These are phyloP conservation scores for Termitomyces heimii DNA, from an alignment of 768 basidiomycete species.

Conservation along the genomic window DNA sequence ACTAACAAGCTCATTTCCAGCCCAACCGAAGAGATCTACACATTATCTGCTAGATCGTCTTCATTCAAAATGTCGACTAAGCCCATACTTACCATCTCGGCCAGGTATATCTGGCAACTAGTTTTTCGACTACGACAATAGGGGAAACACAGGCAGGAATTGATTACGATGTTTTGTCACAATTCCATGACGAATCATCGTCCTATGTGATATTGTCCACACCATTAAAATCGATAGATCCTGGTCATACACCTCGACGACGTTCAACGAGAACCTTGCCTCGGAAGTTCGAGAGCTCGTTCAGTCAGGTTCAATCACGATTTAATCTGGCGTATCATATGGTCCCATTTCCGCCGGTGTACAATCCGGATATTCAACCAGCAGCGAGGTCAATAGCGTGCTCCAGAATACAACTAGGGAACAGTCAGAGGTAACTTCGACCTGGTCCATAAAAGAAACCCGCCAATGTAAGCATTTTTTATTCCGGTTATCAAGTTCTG, in stretches of 20 bases:
- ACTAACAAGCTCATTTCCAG: neutral
- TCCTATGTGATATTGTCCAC: neutral
- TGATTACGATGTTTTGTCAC: neutral
- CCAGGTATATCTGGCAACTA: neutral
- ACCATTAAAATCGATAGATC: neutral
- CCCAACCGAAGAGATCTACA: neutral
- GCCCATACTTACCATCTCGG: neutral
- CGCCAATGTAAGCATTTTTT: neutral
- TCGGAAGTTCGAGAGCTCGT: neutral
- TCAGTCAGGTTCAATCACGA: neutral
- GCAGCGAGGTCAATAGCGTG: neutral
- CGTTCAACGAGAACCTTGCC: neutral
- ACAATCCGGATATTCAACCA: neutral
- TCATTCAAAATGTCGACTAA: neutral
- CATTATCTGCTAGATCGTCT: neutral
- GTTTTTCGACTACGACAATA: constrained; percentile 4
- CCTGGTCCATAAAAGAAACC: neutral
- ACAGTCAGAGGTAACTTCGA: neutral
- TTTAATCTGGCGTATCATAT: neutral
- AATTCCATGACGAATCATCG: neutral
- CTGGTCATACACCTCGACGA: neutral
- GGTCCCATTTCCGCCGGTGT: constrained; percentile 2
- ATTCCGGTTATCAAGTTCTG: neutral
- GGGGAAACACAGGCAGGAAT: neutral
- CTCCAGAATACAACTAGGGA: neutral